These are phyloP conservation scores for Phaeotremella skinneri DNA, from an alignment of 768 basidiomycete genomes.

Conservation along the genomic window DNA sequence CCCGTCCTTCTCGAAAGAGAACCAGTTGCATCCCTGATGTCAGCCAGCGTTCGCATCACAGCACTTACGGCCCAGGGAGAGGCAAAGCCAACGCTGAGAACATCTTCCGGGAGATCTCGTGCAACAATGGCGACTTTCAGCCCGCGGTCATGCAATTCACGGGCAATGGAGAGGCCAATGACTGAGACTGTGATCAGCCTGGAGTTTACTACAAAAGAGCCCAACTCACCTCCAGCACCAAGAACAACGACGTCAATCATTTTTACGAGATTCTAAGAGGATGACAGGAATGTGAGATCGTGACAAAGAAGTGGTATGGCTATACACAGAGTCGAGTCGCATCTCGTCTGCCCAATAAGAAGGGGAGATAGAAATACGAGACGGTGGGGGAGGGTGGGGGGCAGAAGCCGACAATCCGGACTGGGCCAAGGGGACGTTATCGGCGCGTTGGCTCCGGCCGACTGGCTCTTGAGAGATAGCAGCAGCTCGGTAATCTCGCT, in stretches of 20 bases:
- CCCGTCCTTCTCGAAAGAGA: conserved; percentile 36
- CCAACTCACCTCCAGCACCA: conserved; percentile 35
- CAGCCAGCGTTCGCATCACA: conserved; percentile 1
- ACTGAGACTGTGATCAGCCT: conserved; percentile 27
- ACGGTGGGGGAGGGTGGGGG: too few relatives aligned
- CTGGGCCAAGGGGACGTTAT: too few relatives aligned
- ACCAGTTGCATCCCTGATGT: conserved; percentile 50
- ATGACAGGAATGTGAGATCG: neutral
- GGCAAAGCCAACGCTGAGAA: conserved; percentile 43
- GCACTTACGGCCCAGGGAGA: conserved; percentile 51
- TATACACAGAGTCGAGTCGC: too few relatives aligned
- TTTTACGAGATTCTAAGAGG: neutral
- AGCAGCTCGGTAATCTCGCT: too few relatives aligned
- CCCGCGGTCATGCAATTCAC: conserved; percentile 39
- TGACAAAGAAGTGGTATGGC: too few relatives aligned
- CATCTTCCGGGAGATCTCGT: conserved; percentile 51
- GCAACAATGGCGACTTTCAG: conserved; percentile 44
- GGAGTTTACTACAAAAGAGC: too few relatives aligned
- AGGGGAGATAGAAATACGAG: too few relatives aligned
- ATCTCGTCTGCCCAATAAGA: too few relatives aligned
- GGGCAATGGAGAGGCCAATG: conserved; percentile 48
- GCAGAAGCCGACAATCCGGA: too few relatives aligned
- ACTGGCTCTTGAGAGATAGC: too few relatives aligned
- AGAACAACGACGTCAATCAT: conserved; percentile 31
- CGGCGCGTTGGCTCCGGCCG: too few relatives aligned